These are phyloP conservation scores for Metarhizium brunneum DNA, from an alignment of 2,329 filamentous ascomycete species.

Conservation along the genomic window DNA sequence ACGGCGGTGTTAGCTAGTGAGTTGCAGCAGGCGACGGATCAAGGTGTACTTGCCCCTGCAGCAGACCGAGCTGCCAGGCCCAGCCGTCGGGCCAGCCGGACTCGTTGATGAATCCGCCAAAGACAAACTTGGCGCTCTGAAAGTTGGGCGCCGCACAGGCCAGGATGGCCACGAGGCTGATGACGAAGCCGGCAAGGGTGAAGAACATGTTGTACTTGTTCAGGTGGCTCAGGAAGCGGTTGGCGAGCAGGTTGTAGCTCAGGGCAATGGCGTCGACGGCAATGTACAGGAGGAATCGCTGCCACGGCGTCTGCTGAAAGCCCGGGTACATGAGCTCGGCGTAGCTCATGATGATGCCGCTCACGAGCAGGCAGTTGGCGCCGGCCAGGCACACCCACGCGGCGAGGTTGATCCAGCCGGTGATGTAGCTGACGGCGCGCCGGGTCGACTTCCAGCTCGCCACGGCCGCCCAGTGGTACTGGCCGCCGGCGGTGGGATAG, in stretches of 20 bases:
- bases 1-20: background rate
- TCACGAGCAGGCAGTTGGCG: slow-evolving; percentile 57
- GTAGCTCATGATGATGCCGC: slow-evolving; percentile 56
- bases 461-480: slow-evolving; percentile 66
- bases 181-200: slow-evolving; percentile 57
- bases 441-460: slow-evolving; percentile 52
- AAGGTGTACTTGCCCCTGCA: slow-evolving; percentile 29
- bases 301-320: slow-evolving; percentile 52
- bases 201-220: slow-evolving; percentile 62
- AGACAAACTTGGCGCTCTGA: slow-evolving; percentile 58
- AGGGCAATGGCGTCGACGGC: slow-evolving; percentile 52
- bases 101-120: slow-evolving; percentile 56
- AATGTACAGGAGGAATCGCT: slow-evolving; percentile 65
- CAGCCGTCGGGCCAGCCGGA: slow-evolving; percentile 61
- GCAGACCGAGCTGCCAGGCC: slow-evolving; percentile 43
- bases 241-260: slow-evolving; percentile 53
- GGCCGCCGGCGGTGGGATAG: slow-evolving; percentile 49
- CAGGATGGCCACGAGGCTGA: slow-evolving; percentile 61
- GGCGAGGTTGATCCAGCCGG: slow-evolving; percentile 62
- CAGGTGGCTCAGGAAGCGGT: slow-evolving; percentile 46
- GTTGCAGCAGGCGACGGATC: slow-evolving; percentile 28
- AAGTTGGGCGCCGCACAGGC: slow-evolving; percentile 56
- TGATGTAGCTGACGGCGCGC: slow-evolving; percentile 57
- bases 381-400: slow-evolving; percentile 63
- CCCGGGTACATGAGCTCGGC: slow-evolving; percentile 50